phyloP scores from a whole-genome alignment of 495 filamentous ascomycete genomes.

The Penicillium herquei region DNA sequence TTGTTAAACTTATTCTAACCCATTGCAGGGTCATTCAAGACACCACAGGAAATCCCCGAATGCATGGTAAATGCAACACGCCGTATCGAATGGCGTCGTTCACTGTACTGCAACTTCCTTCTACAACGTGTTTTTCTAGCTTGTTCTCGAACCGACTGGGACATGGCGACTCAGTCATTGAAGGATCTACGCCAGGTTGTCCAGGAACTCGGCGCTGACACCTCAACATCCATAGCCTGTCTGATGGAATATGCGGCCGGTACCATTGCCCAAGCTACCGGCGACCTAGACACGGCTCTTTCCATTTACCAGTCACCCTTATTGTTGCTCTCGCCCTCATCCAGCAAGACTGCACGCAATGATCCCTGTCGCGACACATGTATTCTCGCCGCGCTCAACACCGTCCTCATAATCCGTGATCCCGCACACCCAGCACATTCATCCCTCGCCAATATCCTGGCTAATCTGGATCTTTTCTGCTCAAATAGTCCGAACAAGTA shows the following conservation, averaged over 20 bases:
- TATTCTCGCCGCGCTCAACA: constrained; percentile 78
- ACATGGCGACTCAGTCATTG: constrained; percentile 46
- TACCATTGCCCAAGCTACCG: constrained; percentile 75
- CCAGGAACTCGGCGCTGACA: constrained; percentile 31
- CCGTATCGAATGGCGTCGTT: constrained; percentile 52
- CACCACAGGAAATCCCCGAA: constrained; percentile 41
- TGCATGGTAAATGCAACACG: constrained; percentile 45
- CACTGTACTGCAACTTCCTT: constrained; percentile 55
- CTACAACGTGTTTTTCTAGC: constrained; percentile 60
- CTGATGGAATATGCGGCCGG: constrained; percentile 69
- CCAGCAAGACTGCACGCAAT: constrained; percentile 40
- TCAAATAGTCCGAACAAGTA: constrained; percentile 65
- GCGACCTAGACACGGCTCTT: constrained; percentile 64
- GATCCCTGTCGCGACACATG: constrained; percentile 67
- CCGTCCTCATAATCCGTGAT: constrained; percentile 75
- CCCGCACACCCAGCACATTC: constrained; percentile 50
- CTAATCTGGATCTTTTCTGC: constrained; percentile 66
- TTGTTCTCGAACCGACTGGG: constrained; percentile 63
- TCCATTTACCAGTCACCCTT: constrained; percentile 59
- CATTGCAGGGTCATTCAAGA: constrained; percentile 36
- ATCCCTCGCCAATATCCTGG: constrained; percentile 52
- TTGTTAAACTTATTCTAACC: not conserved
- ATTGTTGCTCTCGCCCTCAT: constrained; percentile 51
- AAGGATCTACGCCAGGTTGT: constrained; percentile 38
- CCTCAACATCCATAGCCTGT: constrained; percentile 43